A percentile compares a stretch with the other conserved stretches of the same genome.
These are phyloP conservation scores for Blastobotrys arbuscula DNA, from an alignment of 1,139 yeast genomes.

Conservation along the genomic window DNA sequence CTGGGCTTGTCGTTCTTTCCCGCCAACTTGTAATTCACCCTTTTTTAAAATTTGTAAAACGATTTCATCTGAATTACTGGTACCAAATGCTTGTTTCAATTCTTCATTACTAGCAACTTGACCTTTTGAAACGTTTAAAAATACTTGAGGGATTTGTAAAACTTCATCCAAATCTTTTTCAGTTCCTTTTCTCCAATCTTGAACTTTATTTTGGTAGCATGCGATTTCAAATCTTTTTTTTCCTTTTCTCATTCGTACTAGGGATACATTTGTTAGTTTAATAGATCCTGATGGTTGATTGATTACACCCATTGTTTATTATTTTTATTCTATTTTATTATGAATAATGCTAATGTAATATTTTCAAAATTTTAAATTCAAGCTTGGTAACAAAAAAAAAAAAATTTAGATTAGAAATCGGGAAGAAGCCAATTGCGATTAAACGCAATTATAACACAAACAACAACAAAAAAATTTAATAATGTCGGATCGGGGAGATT, in stretches of 20 bases:
- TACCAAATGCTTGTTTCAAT: slow-evolving; percentile 63
- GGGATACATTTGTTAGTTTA: slow-evolving; percentile 85
- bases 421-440: too few species aligned
- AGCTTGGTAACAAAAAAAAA: too few species aligned
- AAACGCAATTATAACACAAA: too few species aligned
- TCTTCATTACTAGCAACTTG: slow-evolving; percentile 90
- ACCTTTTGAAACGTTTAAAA: slow-evolving; percentile 89
- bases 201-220: slow-evolving; percentile 94
- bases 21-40: slow-evolving; percentile 93
- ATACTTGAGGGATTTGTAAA: slow-evolving; percentile 91
- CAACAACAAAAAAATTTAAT: too few species aligned
- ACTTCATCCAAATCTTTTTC: slow-evolving; percentile 96
- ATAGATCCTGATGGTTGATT: slow-evolving; percentile 88
- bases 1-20: slow-evolving; percentile 81
- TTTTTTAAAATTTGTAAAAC: slow-evolving; percentile 74
- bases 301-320: slow-evolving; percentile 33
- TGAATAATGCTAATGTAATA: too few species aligned
- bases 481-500: too few species aligned
- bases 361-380: too few species aligned
- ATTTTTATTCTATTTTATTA: neutral
- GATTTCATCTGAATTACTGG: slow-evolving; percentile 67
- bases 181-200: slow-evolving; percentile 78
- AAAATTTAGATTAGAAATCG: too few species aligned
- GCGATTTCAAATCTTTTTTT: slow-evolving; percentile 91
- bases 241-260: slow-evolving; percentile 85